A percentile compares a stretch with the other conserved stretches of the same genome.
Conservation (phyloP, 495 filamentous ascomycete genomes). For the Penicillium flavigenum region DNA sequence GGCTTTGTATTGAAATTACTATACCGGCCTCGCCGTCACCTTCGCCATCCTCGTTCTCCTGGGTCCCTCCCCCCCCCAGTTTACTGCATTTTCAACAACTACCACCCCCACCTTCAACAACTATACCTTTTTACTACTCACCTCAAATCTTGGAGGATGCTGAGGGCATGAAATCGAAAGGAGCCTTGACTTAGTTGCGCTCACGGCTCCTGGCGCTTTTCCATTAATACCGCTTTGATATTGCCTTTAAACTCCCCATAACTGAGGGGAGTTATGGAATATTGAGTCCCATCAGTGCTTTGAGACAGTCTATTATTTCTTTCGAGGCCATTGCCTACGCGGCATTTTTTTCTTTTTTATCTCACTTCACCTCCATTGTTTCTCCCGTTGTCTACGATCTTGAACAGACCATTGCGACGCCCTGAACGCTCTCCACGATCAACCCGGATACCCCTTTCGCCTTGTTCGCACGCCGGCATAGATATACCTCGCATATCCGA, state of each 20-base stretch:
- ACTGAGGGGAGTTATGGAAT: slow-evolving; percentile 34
- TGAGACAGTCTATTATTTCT: slow-evolving; percentile 22
- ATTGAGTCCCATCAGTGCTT: slow-evolving; percentile 26
- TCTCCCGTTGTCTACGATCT: slow-evolving; percentile 37
- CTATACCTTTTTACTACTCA: slow-evolving; percentile 14
- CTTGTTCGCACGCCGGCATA: slow-evolving; percentile 13
- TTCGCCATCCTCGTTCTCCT: slow-evolving; percentile 24
- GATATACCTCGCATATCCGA: slow-evolving; percentile 3
- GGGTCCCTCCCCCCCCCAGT: slow-evolving; percentile 19
- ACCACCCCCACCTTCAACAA: slow-evolving; percentile 15
- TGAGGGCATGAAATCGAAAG: slow-evolving; percentile 50
- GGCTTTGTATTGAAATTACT: slow-evolving; percentile 21
- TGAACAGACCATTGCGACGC: slow-evolving; percentile 40
- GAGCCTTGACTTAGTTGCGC: slow-evolving; percentile 50
- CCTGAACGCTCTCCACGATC: slow-evolving; percentile 44
- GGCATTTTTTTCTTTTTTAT: slow-evolving; percentile 12
- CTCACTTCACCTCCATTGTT: slow-evolving; percentile 19
- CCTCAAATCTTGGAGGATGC: slow-evolving; percentile 35
- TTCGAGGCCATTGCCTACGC: slow-evolving; percentile 18
- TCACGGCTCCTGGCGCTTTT: slow-evolving; percentile 46
- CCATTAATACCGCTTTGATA: slow-evolving; percentile 28
- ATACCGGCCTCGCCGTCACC: slow-evolving; percentile 29
- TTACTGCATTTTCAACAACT: slow-evolving; percentile 28
- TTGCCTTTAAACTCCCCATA: slow-evolving; percentile 22
- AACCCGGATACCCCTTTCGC: slow-evolving; percentile 33